Percentiles rank a stretch among this genome's conserved stretches.
These are phyloP conservation scores for Catunica adiposa DNA, from an alignment of 2,329 filamentous ascomycete genomes.

Conservation along the genomic window DNA sequence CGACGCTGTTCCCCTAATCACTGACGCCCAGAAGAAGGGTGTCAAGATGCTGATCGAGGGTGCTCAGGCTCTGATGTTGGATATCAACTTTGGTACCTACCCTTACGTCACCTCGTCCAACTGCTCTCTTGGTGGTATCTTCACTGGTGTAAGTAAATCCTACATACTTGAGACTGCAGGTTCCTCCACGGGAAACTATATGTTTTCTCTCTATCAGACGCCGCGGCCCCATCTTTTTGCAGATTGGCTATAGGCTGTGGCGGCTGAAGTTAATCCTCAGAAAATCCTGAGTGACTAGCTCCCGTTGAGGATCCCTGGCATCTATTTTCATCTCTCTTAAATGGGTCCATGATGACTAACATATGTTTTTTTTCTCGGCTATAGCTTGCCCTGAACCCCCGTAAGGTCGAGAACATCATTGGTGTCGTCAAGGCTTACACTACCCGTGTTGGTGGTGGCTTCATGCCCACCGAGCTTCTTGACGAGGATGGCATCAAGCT, in stretches of 20 bases:
- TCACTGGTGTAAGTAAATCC: conserved; percentile 16
- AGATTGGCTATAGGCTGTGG: background rate
- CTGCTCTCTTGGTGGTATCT: conserved; percentile 18
- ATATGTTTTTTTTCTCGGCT: background rate
- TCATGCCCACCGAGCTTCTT: conserved; percentile 44
- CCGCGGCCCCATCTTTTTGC: conserved; percentile 4
- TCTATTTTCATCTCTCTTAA: background rate
- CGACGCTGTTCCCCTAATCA: conserved; percentile 50
- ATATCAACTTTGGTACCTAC: conserved; percentile 36
- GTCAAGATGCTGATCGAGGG: conserved; percentile 52
- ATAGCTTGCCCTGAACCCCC: conserved; percentile 26
- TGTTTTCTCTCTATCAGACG: background rate
- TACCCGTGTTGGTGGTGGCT: conserved; percentile 42
- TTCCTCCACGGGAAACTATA: background rate
- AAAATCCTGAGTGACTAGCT: conserved; percentile 3
- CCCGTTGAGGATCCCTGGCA: background rate
- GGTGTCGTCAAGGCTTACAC: conserved; percentile 48
- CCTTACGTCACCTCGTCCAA: conserved; percentile 20
- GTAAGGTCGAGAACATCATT: conserved; percentile 39
- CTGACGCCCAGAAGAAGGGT: conserved; percentile 40
- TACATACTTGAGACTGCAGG: background rate
- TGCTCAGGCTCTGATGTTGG: conserved; percentile 44
- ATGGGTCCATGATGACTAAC: conserved; percentile 4
- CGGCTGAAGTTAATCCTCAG: background rate
- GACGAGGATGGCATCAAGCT: conserved; percentile 24